Conservation (phyloP, 345 rosid genomes). For the Adansonia digitata region DNA sequence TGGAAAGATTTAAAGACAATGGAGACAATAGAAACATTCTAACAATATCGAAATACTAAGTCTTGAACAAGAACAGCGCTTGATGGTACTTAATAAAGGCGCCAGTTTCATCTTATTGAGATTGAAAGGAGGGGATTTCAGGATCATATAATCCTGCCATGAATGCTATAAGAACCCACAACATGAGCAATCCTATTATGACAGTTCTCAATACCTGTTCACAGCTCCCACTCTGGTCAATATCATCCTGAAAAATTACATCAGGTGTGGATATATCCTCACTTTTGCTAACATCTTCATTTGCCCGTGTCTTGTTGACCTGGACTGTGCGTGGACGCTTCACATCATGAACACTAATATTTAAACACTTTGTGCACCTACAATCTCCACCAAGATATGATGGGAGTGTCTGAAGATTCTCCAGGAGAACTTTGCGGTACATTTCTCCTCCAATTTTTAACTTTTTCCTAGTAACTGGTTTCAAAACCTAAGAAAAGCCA, state of each 20-base stretch:
- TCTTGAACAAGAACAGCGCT: background rate
- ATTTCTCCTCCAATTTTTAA: slow-evolving; percentile 73
- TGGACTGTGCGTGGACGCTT: slow-evolving; percentile 20
- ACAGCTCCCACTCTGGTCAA: slow-evolving; percentile 34
- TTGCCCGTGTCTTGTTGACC: slow-evolving; percentile 15
- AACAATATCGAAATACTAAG: background rate
- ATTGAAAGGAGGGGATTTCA: slow-evolving; percentile 45
- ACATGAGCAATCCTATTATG: slow-evolving; percentile 57
- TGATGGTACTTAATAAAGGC: background rate
- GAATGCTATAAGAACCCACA: slow-evolving; percentile 51
- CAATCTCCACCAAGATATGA: slow-evolving; percentile 82
- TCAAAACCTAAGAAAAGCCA: slow-evolving; percentile 51
- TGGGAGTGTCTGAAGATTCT: slow-evolving; percentile 65
- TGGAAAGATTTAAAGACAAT: background rate
- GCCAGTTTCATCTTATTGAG: slow-evolving; percentile 11
- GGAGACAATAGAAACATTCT: background rate
- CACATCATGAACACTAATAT: slow-evolving; percentile 11
- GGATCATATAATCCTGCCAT: slow-evolving; percentile 56
- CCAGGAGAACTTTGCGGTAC: slow-evolving; percentile 52
- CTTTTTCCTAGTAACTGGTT: slow-evolving; percentile 75
- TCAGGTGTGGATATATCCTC: slow-evolving; percentile 25
- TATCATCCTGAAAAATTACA: slow-evolving; percentile 24
- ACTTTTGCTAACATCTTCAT: slow-evolving; percentile 20
- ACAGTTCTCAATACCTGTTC: slow-evolving; percentile 54
- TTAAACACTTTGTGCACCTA: slow-evolving; percentile 59